Evolutionary conservation across 345 rosid genomes (phyloP), one percentile per base, ranked within the genome.

Genomic region (Eutrema heterophyllum): DNA sequence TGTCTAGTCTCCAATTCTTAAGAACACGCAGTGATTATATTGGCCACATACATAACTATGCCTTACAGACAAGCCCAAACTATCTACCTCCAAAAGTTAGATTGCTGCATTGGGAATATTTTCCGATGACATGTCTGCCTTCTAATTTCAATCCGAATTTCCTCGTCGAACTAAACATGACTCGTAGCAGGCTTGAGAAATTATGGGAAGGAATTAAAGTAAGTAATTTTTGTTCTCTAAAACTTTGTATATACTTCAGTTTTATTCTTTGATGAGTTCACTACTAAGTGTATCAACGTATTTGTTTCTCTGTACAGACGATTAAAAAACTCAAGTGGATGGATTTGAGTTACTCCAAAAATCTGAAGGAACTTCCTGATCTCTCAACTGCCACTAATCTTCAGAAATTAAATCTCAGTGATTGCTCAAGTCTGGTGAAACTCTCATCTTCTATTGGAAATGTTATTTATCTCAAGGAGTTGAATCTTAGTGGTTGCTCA

Each of bases 191-290:
- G 2, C 24, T 81, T 2, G 38, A 78, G 15, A 64, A 78, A 15
- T 40, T 81, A 1, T 81, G 81, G 79, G 26, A 39, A 24, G 51
- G 68, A 50, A 30, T 3, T 5, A 48, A 72, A 51, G 78, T 80
- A 76, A n/a, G 66, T 56, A 53, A 12, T 27, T 53, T 5, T 52
- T 1, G 30, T 2, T 14, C 7, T 13, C 2, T 1, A 13, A 7
- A 9, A 16, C 12, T 48, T 48, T 18, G 52, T 48, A 21, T 48
- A 48, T 48, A 44, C 49, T 48, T 43, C 15, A 14, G 46, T 13
- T 13, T 48, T 3, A 15, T 45, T 30, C 2, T 3, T 27, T 1
- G 4, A 50, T 50, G n/a, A n/a, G n/a, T n/a, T n/a, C n/a, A n/a
- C n/a, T n/a, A n/a, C n/a, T n/a, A n/a, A n/a, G n/a, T n/a, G 30